Evolutionary conservation across 208 protist species (phyloP).

Genomic region (Vickermania spadyakhi): DNA sequence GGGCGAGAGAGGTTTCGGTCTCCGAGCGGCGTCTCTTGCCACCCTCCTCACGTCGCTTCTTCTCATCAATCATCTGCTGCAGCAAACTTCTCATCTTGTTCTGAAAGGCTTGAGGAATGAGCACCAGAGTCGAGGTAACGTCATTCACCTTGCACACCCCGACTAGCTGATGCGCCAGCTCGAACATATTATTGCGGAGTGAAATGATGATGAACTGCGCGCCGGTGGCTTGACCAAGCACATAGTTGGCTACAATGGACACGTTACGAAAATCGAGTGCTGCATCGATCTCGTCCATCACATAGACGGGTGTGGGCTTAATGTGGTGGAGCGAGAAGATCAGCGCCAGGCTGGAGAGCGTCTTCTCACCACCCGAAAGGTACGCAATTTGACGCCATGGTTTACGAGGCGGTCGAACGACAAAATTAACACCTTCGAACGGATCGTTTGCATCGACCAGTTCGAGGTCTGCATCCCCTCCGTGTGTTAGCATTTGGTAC

Average conservation of each 20-base stretch:
- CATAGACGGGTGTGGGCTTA: constrained; percentile 99
- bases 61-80: too few relatives aligned
- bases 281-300: constrained; percentile 99
- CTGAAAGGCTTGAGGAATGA: constrained; percentile 90
- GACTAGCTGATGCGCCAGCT: constrained; percentile 96
- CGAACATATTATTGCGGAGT: constrained; percentile 97
- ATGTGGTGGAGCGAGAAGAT: constrained; percentile 99
- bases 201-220: constrained; percentile 99
- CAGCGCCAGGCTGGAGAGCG: constrained; percentile 96
- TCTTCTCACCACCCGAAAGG: constrained; percentile 99
- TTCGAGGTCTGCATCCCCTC: constrained; percentile 99
- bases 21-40: too few relatives aligned
- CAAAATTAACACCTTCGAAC: constrained; percentile 97
- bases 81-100: constrained; percentile 19
- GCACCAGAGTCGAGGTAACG: constrained; percentile 94
- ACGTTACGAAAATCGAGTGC: constrained; percentile 99
- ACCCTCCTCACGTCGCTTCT: too few relatives aligned
- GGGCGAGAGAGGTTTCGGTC: too few relatives aligned
- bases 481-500: constrained; percentile 98
- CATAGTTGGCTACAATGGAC: constrained; percentile 99
- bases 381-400: constrained; percentile 99
- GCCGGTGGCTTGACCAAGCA: constrained; percentile 96
- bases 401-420: constrained; percentile 99
- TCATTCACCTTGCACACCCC: constrained; percentile 99
- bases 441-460: constrained; percentile 98